Base-by-base conservation (phyloP, 768 basidiomycete species). In the Macrocybe gigantea region DNA sequence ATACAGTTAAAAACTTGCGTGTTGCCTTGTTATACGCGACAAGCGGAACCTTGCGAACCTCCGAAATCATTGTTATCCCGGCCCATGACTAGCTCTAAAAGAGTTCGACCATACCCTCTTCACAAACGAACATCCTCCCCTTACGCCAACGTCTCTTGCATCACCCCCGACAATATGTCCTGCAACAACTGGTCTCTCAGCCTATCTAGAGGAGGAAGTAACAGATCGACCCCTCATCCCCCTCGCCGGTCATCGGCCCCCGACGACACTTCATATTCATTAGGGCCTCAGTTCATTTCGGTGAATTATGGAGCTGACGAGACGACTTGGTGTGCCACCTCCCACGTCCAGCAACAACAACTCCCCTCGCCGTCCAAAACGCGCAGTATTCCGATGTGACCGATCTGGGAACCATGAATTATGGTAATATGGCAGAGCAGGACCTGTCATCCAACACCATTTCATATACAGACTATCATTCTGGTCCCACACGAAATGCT, bases 171-270 rank as follows among this genome's bases (percentile, higher is more conserved):
- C 42, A 33, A 38, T 33, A 34, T 31, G 44, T 46, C 49, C 40
- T 52, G 62, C 58, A 60, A 58, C 59, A 22, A 22, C 51, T 69
- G 67, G 61, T 55, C 59, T 51, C 48, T 56, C 45, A 55, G 63
- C 30, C 55, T 56, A 42, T 45, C 59, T 29, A 59, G 64, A 54
- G 53, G 62, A 54, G 65, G 59, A 49, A 65, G 59, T 51, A 58
- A 64, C 40, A 60, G 63, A 56, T 55, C 61, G 22, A 60, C 63
- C 14, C 54, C 60, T 52, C 57, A 58, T 41, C 56, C 56, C 44
- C 68, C 60, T 60, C 69, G 73, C 50, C 67, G 65, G 51, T 61
- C 66, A 50, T 66, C 70, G 47, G 69, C 73, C 31, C 66, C 55
- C 44, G 72, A 67, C 44, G 63, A 69, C 48, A 52, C 56, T 44